Conservation (phyloP, 169 alveolate genomes). For the Condylostoma magnum region DNA sequence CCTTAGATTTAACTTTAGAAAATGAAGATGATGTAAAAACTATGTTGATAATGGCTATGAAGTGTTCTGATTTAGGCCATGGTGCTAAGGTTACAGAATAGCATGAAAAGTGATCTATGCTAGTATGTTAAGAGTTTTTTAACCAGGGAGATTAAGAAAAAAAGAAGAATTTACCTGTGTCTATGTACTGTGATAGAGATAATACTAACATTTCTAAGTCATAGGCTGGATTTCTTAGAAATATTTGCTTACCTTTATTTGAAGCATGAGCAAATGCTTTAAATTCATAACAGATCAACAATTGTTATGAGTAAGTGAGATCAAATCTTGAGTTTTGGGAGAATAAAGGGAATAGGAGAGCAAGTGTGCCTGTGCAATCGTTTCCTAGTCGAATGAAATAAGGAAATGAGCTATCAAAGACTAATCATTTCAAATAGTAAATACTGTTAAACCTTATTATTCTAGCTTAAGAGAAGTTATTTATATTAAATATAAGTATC, state of each 20-base stretch:
- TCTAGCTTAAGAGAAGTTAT: too few relatives aligned
- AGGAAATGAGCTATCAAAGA: too few relatives aligned
- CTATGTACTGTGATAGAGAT: conserved; percentile 51
- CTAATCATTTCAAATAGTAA: too few relatives aligned
- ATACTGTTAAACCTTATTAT: too few relatives aligned
- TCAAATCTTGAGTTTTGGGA: too few relatives aligned
- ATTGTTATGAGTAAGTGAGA: too few relatives aligned
- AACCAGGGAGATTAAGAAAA: conserved; percentile 78
- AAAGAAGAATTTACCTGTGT: conserved; percentile 34
- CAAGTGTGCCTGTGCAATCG: too few relatives aligned
- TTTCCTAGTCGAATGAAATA: too few relatives aligned
- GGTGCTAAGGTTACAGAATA: conserved; percentile 85
- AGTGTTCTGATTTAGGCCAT: conserved; percentile 93
- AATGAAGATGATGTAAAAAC: conserved; percentile 74
- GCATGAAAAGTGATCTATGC: conserved; percentile 87
- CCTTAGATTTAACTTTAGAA: too few relatives aligned
- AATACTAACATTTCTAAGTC: conserved; percentile 39
- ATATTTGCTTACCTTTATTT: conserved; percentile 37
- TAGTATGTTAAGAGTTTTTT: conserved; percentile 91
- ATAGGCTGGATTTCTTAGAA: conserved; percentile 48
- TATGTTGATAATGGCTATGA: conserved; percentile 75
- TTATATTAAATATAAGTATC: too few relatives aligned
- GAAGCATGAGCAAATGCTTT: conserved; percentile 1
- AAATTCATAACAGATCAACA: too few relatives aligned
- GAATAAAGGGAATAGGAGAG: too few relatives aligned